Percentiles rank a stretch among this genome's conserved stretches.
Evolutionary conservation across 225 moss, liverwort and hornwort genomes (phyloP).

Genomic region (Polytrichum formosum): DNA sequence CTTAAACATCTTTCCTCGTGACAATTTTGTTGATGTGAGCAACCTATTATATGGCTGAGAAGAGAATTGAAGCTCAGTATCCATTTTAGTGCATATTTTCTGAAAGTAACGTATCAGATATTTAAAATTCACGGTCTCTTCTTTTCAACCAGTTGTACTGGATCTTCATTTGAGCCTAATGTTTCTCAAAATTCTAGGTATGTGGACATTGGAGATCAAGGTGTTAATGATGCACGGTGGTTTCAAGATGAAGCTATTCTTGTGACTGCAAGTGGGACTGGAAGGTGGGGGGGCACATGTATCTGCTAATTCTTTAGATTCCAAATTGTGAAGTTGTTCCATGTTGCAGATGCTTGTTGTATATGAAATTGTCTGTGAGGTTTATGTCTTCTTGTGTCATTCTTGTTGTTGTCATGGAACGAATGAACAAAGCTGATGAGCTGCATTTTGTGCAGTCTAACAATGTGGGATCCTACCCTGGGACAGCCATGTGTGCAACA

Average conservation of each 20-base stretch:
- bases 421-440: not conserved
- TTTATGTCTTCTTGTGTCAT: no score
- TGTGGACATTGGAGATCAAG: conserved; percentile 89
- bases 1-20: no score
- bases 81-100: no score
- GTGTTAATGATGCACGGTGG: conserved; percentile 93
- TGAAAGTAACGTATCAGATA: no score
- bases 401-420: no score
- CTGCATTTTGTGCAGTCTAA: conserved; percentile 30
- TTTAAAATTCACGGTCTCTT: no score
- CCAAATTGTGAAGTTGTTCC: not conserved
- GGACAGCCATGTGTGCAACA: conserved; percentile 58
- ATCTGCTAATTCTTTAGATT: not conserved
- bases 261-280: conserved; percentile 92
- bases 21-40: no score
- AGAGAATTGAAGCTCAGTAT: no score
- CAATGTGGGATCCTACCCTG: conserved; percentile 55
- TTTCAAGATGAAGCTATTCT: conserved; percentile 67
- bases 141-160: no score
- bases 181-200: conserved; percentile 33
- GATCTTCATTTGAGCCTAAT: not conserved
- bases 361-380: no score
- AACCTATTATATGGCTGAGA: no score
- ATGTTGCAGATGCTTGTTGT: conserved; percentile 4
- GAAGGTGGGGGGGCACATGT: conserved; percentile 45